These are phyloP conservation scores for Metschnikowia chrysomelidarum DNA, from an alignment of 805 yeast genomes.

Conservation along the genomic window DNA sequence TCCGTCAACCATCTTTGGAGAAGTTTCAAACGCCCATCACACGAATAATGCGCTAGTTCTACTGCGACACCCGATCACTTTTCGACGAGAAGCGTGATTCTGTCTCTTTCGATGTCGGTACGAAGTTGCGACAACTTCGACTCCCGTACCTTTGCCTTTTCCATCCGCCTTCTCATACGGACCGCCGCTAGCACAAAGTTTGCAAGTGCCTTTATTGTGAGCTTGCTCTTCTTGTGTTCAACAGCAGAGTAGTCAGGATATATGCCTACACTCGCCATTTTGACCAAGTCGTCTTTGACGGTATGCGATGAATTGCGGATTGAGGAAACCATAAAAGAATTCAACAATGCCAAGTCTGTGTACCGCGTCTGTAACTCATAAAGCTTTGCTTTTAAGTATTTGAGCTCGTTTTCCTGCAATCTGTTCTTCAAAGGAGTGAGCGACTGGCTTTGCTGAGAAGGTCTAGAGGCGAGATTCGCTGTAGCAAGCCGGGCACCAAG, in stretches of 20 bases:
- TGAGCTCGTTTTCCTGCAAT: slow-evolving; percentile 40
- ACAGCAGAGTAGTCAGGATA: slow-evolving; percentile 30
- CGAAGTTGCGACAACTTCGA: slow-evolving; percentile 27
- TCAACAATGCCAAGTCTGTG: slow-evolving; percentile 36
- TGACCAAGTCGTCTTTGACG: slow-evolving; percentile 27
- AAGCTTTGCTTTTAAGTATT: slow-evolving; percentile 46
- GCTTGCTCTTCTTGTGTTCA: slow-evolving; percentile 17
- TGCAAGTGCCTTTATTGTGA: slow-evolving; percentile 35
- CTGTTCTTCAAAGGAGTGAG: slow-evolving; percentile 6
- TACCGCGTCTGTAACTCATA: slow-evolving; percentile 39
- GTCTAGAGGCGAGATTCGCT: slow-evolving; percentile 22
- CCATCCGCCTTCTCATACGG: slow-evolving; percentile 29
- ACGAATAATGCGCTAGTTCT: slow-evolving; percentile 29
- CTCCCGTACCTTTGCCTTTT: slow-evolving; percentile 27
- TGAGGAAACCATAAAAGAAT: slow-evolving; percentile 29
- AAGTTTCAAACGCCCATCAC: slow-evolving; percentile 44
- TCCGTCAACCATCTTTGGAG: slow-evolving; percentile 39
- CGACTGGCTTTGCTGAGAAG: slow-evolving; percentile 1
- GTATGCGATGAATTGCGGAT: slow-evolving; percentile 27
- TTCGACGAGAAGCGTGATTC: slow-evolving; percentile 15
- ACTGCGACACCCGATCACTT: neutral
- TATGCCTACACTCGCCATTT: slow-evolving; percentile 31
- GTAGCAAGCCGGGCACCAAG: slow-evolving; percentile 23
- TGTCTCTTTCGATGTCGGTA: slow-evolving; percentile 31
- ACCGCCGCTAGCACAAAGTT: slow-evolving; percentile 37